Conservation (phyloP, 2,329 filamentous ascomycete species). For the Alternaria gansuensis region DNA sequence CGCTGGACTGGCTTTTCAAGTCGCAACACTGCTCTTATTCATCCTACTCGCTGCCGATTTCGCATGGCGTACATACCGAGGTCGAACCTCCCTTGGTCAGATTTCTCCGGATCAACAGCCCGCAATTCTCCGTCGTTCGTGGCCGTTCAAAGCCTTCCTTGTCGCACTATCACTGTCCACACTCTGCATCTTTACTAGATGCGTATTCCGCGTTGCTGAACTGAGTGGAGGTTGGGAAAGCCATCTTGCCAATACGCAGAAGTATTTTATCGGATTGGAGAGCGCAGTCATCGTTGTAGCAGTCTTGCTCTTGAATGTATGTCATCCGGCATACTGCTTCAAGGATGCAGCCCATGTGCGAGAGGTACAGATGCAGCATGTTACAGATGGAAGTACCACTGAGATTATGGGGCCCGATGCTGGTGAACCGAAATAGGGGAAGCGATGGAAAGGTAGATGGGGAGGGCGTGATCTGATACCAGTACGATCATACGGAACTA, state of each 20-base stretch:
- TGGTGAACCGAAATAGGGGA: slow-evolving; percentile 5
- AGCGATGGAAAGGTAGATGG: background rate
- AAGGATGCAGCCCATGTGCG: slow-evolving; percentile 37
- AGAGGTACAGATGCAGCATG: slow-evolving; percentile 3
- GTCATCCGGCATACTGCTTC: slow-evolving; percentile 52
- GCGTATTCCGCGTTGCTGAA: slow-evolving; percentile 72
- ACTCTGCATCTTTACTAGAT: slow-evolving; percentile 70
- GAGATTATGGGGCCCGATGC: slow-evolving; percentile 10
- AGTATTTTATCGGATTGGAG: slow-evolving; percentile 53
- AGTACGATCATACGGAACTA: background rate
- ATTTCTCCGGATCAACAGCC: slow-evolving; percentile 40
- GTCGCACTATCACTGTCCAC: slow-evolving; percentile 65
- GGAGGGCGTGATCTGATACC: background rate
- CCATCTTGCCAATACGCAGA: slow-evolving; percentile 60
- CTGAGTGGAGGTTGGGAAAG: slow-evolving; percentile 70
- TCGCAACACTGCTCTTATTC: slow-evolving; percentile 56
- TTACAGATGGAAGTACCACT: slow-evolving; percentile 17
- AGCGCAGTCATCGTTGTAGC: slow-evolving; percentile 47
- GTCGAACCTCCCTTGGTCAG: slow-evolving; percentile 28
- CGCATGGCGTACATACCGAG: slow-evolving; percentile 39
- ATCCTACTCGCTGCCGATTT: slow-evolving; percentile 56
- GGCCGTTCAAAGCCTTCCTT: slow-evolving; percentile 64
- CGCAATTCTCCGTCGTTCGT: slow-evolving; percentile 43
- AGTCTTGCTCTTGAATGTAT: slow-evolving; percentile 48
- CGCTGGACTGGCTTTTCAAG: slow-evolving; percentile 57